These are phyloP conservation scores for Sugiyamaella lignohabitans DNA, from an alignment of 805 yeast genomes.

Conservation along the genomic window DNA sequence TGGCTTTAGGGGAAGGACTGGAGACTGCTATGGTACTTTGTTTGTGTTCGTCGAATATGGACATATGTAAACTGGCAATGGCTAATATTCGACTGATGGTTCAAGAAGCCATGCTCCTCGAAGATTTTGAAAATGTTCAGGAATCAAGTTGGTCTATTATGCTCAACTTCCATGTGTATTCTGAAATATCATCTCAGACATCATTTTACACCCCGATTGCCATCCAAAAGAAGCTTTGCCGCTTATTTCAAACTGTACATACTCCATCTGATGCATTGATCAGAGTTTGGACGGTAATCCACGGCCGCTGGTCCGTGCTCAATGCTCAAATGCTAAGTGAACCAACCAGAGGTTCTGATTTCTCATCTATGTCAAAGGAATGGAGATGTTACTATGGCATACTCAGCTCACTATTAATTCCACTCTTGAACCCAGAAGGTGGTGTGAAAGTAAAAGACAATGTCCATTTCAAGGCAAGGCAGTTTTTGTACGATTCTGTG, in stretches of 20 bases:
- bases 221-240: slow-evolving; percentile 59
- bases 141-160: slow-evolving; percentile 20
- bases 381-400: slow-evolving; percentile 68
- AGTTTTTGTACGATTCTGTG: slow-evolving; percentile 28
- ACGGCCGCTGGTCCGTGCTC: slow-evolving; percentile 41
- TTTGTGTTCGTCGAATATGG: slow-evolving; percentile 45
- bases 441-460: slow-evolving; percentile 16
- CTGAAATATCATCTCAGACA: slow-evolving; percentile 46
- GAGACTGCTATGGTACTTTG: slow-evolving; percentile 49
- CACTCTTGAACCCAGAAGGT: slow-evolving; percentile 17
- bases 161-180: slow-evolving; percentile 36
- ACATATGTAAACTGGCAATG: slow-evolving; percentile 44
- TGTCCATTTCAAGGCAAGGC: slow-evolving; percentile 51
- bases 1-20: slow-evolving; percentile 27
- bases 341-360: slow-evolving; percentile 16
- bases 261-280: slow-evolving; percentile 34
- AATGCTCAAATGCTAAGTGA: slow-evolving; percentile 20
- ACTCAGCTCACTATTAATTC: slow-evolving; percentile 50
- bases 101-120: slow-evolving; percentile 23
- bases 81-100: slow-evolving; percentile 34
- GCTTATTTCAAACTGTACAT: slow-evolving; percentile 26
- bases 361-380: slow-evolving; percentile 25
- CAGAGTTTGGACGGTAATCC: slow-evolving; percentile 41
- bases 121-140: slow-evolving; percentile 17
- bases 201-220: slow-evolving; percentile 60